Conservation (phyloP, 2,329 filamentous ascomycete species). For the Nemania sp. region DNA sequence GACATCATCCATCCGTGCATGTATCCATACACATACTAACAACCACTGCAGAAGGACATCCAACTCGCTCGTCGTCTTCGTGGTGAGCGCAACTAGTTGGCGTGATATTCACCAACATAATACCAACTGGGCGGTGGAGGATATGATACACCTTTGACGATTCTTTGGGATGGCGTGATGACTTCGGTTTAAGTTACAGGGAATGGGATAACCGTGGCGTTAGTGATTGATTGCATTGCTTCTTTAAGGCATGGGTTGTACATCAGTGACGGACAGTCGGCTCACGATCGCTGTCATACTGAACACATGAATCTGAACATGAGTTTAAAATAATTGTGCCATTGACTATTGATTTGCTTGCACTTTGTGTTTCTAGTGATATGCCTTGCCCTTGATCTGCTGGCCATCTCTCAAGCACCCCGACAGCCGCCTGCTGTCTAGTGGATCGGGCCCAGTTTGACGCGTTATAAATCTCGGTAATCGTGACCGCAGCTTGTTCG, state of each 20-base stretch:
- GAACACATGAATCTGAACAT: conserved; percentile 43
- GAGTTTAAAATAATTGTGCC: too few species aligned
- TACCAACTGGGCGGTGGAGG: conserved; percentile 34
- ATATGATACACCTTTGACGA: conserved; percentile 41
- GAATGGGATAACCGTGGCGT: conserved; percentile 48
- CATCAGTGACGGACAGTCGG: conserved; percentile 44
- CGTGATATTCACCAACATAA: conserved; percentile 27
- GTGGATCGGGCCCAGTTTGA: too few species aligned
- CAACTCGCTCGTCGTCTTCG: conserved; percentile 94
- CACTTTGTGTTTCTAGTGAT: too few species aligned
- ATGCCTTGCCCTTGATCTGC: too few species aligned
- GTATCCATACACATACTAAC: conserved; percentile 39
- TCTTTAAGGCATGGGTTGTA: conserved; percentile 46
- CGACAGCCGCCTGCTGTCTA: too few species aligned
- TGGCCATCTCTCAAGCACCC: too few species aligned
- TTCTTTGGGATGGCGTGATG: conserved; percentile 48
- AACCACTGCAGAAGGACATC: conserved; percentile 74
- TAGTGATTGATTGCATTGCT: conserved; percentile 45
- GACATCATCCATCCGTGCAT: background rate
- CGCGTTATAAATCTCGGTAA: too few species aligned
- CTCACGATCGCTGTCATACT: conserved; percentile 37
- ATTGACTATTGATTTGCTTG: too few species aligned
- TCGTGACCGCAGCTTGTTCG: too few species aligned
- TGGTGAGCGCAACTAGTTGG: conserved; percentile 81
- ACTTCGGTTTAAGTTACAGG: conserved; percentile 45